Conservation (phyloP, 768 basidiomycete species). For the Lactarius sanguifluus region DNA sequence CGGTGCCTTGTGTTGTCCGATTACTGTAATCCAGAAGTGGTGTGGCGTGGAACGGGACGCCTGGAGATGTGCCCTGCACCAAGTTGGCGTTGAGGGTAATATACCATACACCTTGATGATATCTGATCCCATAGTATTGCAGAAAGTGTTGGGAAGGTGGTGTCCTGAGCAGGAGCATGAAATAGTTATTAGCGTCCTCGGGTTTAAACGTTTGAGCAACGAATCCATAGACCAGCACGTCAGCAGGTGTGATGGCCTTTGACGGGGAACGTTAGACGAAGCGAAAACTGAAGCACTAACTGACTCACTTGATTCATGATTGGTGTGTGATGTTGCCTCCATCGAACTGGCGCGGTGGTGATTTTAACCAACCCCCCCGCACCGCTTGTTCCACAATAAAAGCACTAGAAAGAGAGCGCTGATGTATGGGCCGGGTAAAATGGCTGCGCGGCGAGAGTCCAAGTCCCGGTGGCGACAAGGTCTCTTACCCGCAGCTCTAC, state of each 20-base stretch:
- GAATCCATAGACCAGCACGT: slow-evolving; percentile 11
- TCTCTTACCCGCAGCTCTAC: too few species aligned
- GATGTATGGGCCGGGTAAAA: too few species aligned
- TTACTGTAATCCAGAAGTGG: slow-evolving; percentile 8
- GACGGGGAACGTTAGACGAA: too few species aligned
- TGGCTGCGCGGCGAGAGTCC: too few species aligned
- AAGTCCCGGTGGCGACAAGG: too few species aligned
- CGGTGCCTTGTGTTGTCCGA: neutral
- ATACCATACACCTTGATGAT: slow-evolving; percentile 6
- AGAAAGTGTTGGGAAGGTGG: neutral
- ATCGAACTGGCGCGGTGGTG: too few species aligned
- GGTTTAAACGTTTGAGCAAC: slow-evolving; percentile 2
- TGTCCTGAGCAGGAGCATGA: slow-evolving; percentile 8
- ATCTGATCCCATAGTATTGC: neutral
- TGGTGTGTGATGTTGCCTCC: too few species aligned
- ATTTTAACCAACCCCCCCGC: too few species aligned
- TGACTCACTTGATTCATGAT: too few species aligned
- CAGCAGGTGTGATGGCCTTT: neutral
- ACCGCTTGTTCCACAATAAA: too few species aligned
- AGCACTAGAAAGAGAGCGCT: too few species aligned
- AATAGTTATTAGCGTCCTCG: neutral
- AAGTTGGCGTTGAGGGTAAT: neutral
- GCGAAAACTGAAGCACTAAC: too few species aligned
- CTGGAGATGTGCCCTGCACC: neutral
- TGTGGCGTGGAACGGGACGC: neutral